Evolutionary conservation across 805 yeast genomes (phyloP).

Genomic region (Starmera dryadoides): DNA sequence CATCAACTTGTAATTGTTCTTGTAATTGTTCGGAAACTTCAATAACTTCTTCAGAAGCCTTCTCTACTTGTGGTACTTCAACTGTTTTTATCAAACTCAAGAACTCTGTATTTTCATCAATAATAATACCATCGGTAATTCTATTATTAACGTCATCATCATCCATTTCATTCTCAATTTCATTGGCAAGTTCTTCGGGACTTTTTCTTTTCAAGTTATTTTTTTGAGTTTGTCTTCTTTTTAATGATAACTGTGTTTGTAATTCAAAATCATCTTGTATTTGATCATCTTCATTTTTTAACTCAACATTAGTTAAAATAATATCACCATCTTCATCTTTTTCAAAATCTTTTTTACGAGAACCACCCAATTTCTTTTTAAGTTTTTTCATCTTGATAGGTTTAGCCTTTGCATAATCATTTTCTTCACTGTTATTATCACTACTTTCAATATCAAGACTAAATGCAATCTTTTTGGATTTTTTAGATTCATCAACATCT

Average conservation of each 20-base stretch:
- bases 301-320: constrained; percentile 17
- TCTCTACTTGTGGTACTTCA: neutral
- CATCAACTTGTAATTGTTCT: neutral
- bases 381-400: constrained; percentile 24
- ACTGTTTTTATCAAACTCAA: constrained; percentile 17
- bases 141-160: constrained; percentile 6
- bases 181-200: constrained; percentile 15
- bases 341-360: constrained; percentile 4
- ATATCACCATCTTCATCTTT: constrained; percentile 15
- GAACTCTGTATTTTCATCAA: constrained; percentile 31
- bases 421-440: constrained; percentile 8
- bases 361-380: constrained; percentile 13
- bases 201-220: constrained; percentile 8
- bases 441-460: constrained; percentile 8
- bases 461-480: constrained; percentile 4
- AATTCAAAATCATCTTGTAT: constrained; percentile 17
- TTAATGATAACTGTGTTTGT: constrained; percentile 18
- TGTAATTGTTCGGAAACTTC: neutral
- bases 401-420: constrained; percentile 18
- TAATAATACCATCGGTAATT: constrained; percentile 11
- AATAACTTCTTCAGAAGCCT: neutral
- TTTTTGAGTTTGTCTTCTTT: constrained; percentile 10
- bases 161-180: constrained; percentile 7
- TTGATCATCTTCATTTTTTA: constrained; percentile 17
- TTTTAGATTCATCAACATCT: neutral